Conservation (phyloP, 73 alveolate genomes). For the Halteria grandinella region DNA sequence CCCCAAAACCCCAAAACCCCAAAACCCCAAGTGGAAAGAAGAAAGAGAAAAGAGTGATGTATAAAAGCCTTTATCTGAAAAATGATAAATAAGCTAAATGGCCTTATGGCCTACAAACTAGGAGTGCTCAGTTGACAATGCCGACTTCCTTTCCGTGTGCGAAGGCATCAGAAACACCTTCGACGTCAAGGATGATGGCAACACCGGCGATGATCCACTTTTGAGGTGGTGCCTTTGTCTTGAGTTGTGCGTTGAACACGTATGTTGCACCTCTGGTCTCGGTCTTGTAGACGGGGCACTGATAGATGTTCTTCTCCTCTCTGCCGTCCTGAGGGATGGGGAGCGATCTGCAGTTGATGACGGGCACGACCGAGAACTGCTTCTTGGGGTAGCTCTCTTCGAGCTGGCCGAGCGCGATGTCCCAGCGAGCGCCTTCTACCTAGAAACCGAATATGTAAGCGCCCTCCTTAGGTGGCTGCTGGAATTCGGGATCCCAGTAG, state of each 20-base stretch:
- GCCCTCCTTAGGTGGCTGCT: slow-evolving; percentile 90
- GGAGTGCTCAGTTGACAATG: too few species aligned
- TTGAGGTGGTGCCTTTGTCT: slow-evolving; percentile 96
- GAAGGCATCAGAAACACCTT: slow-evolving; percentile 90
- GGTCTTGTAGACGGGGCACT: slow-evolving; percentile 98
- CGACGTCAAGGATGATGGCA: slow-evolving; percentile 97
- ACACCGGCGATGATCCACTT: slow-evolving; percentile 99
- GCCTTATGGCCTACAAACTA: too few species aligned
- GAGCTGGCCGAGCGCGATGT: slow-evolving; percentile 90
- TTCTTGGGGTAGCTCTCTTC: slow-evolving; percentile 99
- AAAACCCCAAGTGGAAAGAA: too few species aligned
- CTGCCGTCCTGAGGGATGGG: slow-evolving; percentile 73
- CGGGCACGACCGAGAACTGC: slow-evolving; percentile 98
- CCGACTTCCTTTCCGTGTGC: slow-evolving; percentile 61
- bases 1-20: too few species aligned
- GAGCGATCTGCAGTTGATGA: slow-evolving; percentile 97
- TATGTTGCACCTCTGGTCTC: slow-evolving; percentile 96
- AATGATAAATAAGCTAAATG: too few species aligned
- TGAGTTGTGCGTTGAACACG: slow-evolving; percentile 96
- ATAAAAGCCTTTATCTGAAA: too few species aligned
- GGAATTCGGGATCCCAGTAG: slow-evolving; percentile 89
- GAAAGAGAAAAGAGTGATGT: too few species aligned
- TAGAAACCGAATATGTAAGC: slow-evolving; percentile 96
- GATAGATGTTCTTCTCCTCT: slow-evolving; percentile 88
- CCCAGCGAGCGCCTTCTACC: slow-evolving; percentile 99